phyloP scores from a whole-genome alignment of 441 rosid species.

The Capsella rubella region DNA sequence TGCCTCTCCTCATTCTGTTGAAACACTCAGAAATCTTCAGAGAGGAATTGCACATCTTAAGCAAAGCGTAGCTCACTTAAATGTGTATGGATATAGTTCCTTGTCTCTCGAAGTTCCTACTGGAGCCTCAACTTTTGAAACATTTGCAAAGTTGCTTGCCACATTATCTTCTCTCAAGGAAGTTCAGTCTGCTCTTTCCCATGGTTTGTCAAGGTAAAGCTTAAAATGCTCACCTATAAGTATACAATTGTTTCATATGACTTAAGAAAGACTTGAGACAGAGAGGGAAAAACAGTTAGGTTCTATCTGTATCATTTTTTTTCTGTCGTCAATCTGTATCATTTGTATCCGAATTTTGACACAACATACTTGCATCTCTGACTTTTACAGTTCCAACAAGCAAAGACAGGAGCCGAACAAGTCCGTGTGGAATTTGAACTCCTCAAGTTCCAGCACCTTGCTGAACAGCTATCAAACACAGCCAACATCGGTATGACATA shows the following conservation, averaged over 20 bases:
- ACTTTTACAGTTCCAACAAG: constrained; percentile 70
- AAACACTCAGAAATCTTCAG: constrained; percentile 86
- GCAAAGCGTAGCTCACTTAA: constrained; percentile 92
- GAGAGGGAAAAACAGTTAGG: background rate
- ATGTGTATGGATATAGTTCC: constrained; percentile 76
- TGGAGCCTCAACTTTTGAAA: constrained; percentile 86
- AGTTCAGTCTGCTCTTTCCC: constrained; percentile 67
- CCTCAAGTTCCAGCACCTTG: constrained; percentile 65
- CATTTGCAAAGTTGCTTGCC: constrained; percentile 76
- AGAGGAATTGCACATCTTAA: constrained; percentile 91
- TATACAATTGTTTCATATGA: constrained; percentile 6
- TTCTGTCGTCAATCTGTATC: background rate
- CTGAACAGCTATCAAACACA: constrained; percentile 70
- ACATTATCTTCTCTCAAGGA: constrained; percentile 82
- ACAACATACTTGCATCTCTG: background rate
- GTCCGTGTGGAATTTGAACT: constrained; percentile 78
- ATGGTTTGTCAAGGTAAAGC: constrained; percentile 76
- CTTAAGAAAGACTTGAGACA: background rate
- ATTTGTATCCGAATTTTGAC: constrained; percentile 10
- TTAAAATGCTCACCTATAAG: background rate
- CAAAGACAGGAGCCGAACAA: constrained; percentile 79
- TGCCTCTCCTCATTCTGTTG: constrained; percentile 77
- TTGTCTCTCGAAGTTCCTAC: constrained; percentile 81
- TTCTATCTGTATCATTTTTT: background rate
- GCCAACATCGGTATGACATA: constrained; percentile 56